Evolutionary conservation across 306 rosid species (phyloP), one percentile per base, ranked within the genome.

Genomic region (Prunus campanulata): DNA sequence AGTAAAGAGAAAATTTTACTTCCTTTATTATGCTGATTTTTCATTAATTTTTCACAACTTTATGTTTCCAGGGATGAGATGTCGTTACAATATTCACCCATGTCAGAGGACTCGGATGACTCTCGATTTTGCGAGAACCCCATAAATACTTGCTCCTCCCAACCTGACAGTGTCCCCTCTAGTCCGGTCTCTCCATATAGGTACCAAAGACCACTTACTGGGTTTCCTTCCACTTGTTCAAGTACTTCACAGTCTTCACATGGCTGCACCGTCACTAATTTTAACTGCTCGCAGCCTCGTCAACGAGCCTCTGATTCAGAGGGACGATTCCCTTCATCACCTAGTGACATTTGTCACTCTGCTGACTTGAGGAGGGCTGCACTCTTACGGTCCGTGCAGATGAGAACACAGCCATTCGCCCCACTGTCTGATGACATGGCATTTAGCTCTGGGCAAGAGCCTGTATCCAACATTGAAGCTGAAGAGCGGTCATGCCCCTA

Each of bases 281-380:
- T 83, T 57, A 52, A 84, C 42, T 54, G 87, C 83, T 56, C 96
- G 32, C 97, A 92, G 81, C 86, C 94, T 39, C 99, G 97, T 64
- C 97, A 90, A 60, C 88, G 97, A 73, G 90, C 96, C 56, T 95
- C 97, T 35, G 98, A 95, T 79, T 95, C 99, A 3, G 99, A 95
- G 76, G 97, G 93, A 29, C 92, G 99, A 20, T 92, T 95, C 82
- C 99, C 99, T 27, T 95, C 97, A 54, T 95, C 99, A 27, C 99
- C 99, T 2, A 95, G 99, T 63, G 99, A 95, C 75, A 92, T 95
- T 76, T 95, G 98, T 83, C 99, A 95, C 90, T 91, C 97, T 1
- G 99, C 99, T 76, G 99, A 92, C 82, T 71, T 95, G 52, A 88
- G 99, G 88, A 90, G 98, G 81, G 99, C 99, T 66, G 98, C 99